A percentile compares a stretch with the other conserved stretches of the same genome.
Evolutionary conservation across 805 yeast species (phyloP).

Genomic region (Yamadazyma takamatsuzukensis): DNA sequence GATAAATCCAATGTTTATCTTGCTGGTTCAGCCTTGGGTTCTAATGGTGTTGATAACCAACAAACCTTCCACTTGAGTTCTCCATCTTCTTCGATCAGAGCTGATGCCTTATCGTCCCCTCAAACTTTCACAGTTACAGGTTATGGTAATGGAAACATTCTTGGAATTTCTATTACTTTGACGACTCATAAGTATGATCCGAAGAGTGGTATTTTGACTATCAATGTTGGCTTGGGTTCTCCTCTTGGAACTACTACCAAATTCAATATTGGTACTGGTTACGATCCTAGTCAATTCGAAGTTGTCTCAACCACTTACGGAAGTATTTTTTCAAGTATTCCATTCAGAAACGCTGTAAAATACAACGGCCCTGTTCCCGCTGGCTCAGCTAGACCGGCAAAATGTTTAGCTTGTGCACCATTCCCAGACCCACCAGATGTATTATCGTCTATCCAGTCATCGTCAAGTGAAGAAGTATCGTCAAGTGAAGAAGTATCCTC

Average conservation of each 20-base stretch:
- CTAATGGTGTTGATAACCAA: constrained; percentile 8
- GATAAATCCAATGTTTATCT: constrained; percentile 14
- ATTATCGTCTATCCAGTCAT: constrained; percentile 5
- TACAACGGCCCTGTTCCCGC: constrained; percentile 14
- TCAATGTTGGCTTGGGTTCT: constrained; percentile 2
- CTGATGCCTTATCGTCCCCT: constrained; percentile 11
- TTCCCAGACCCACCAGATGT: constrained; percentile 14
- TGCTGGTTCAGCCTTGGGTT: constrained; percentile 6
- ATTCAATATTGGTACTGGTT: constrained; percentile 19
- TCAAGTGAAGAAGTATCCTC: constrained; percentile 1
- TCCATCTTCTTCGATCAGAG: constrained; percentile 15
- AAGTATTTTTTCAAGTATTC: constrained; percentile 9
- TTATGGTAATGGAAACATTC: constrained; percentile 21
- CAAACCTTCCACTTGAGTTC: constrained; percentile 19
- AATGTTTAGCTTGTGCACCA: constrained; percentile 13
- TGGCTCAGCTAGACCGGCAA: constrained; percentile 8
- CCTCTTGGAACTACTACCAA: constrained; percentile 5
- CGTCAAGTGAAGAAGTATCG: constrained; percentile 4
- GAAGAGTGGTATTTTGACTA: constrained; percentile 20
- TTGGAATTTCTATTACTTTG: constrained; percentile 13
- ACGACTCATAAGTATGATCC: constrained; percentile 8
- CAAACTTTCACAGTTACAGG: constrained; percentile 21
- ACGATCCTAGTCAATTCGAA: constrained; percentile 7
- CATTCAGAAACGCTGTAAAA: constrained; percentile 9
- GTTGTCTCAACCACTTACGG: constrained; percentile 7